These are phyloP conservation scores for Fusarium foetens DNA, from an alignment of 2,329 filamentous ascomycete genomes.

Conservation along the genomic window DNA sequence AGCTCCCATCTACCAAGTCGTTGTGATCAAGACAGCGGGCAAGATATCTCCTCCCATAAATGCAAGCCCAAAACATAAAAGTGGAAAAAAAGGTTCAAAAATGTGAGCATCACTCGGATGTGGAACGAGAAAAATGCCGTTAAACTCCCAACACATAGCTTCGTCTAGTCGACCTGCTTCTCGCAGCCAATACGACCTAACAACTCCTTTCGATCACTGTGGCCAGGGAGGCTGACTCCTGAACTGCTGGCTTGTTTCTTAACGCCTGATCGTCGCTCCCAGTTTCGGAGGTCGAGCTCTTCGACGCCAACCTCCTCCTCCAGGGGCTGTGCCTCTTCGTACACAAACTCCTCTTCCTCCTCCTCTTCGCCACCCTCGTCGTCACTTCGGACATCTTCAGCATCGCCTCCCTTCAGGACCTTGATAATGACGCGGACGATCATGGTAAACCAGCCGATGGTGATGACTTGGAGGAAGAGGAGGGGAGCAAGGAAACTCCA, in stretches of 20 bases:
- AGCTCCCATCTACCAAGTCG: slow-evolving; percentile 17
- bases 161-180: slow-evolving; percentile 68
- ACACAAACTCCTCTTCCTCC: slow-evolving; percentile 64
- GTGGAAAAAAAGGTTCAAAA: slow-evolving; percentile 17
- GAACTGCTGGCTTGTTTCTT: slow-evolving; percentile 65
- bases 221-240: slow-evolving; percentile 73
- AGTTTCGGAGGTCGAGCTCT: slow-evolving; percentile 72
- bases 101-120: slow-evolving; percentile 22
- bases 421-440: slow-evolving; percentile 84
- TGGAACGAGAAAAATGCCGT: slow-evolving; percentile 27
- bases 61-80: slow-evolving; percentile 23
- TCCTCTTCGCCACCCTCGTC: slow-evolving; percentile 74
- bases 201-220: slow-evolving; percentile 82
- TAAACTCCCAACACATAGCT: slow-evolving; percentile 32
- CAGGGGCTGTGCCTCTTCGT: slow-evolving; percentile 65
- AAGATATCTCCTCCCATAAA: slow-evolving; percentile 9
- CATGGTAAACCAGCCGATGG: slow-evolving; percentile 88
- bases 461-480: slow-evolving; percentile 80
- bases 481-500: slow-evolving; percentile 82
- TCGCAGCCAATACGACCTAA: slow-evolving; percentile 85
- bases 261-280: slow-evolving; percentile 66
- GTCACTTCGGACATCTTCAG: slow-evolving; percentile 89
- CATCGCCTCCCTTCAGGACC: slow-evolving; percentile 78
- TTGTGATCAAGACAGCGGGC: slow-evolving; percentile 6
- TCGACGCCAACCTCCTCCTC: slow-evolving; percentile 83